phyloP scores from a whole-genome alignment of 805 yeast species.

The Millerozyma acaciae region DNA sequence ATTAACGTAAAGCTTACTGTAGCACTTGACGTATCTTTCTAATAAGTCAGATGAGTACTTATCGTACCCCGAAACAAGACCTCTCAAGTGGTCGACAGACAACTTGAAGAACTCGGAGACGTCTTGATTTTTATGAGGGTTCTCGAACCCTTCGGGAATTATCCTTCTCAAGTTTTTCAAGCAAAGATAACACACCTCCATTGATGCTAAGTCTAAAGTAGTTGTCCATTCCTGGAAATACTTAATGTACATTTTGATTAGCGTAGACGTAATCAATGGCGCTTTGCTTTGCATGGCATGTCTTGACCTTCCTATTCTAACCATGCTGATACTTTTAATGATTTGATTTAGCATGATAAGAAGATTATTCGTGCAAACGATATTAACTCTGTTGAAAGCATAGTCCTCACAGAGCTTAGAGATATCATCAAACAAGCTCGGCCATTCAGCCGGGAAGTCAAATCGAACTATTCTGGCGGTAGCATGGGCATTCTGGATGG shows the following conservation, averaged over 20 bases:
- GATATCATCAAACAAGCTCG: slow-evolving; percentile 65
- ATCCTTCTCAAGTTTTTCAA: slow-evolving; percentile 72
- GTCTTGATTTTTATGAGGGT: slow-evolving; percentile 56
- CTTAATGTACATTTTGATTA: slow-evolving; percentile 55
- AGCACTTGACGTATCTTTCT: slow-evolving; percentile 71
- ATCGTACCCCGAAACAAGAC: slow-evolving; percentile 52
- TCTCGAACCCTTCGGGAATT: slow-evolving; percentile 71
- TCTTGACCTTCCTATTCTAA: slow-evolving; percentile 79
- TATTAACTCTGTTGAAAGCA: slow-evolving; percentile 37
- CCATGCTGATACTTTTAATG: slow-evolving; percentile 67
- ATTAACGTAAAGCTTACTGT: slow-evolving; percentile 67
- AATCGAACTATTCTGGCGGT: slow-evolving; percentile 71
- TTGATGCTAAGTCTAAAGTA: slow-evolving; percentile 45
- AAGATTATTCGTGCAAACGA: slow-evolving; percentile 56
- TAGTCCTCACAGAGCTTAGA: slow-evolving; percentile 43
- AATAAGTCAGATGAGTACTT: slow-evolving; percentile 44
- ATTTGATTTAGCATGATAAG: slow-evolving; percentile 72
- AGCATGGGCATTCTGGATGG: slow-evolving; percentile 82
- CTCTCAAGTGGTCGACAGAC: slow-evolving; percentile 57
- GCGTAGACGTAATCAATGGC: slow-evolving; percentile 55
- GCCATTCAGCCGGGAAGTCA: slow-evolving; percentile 91
- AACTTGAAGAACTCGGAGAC: slow-evolving; percentile 58
- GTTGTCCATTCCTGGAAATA: slow-evolving; percentile 64
- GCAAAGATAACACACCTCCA: slow-evolving; percentile 75
- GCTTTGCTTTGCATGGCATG: slow-evolving; percentile 73